phyloP scores from a whole-genome alignment of 225 moss, liverwort and hornwort species.

The Anthoceros angustus region DNA sequence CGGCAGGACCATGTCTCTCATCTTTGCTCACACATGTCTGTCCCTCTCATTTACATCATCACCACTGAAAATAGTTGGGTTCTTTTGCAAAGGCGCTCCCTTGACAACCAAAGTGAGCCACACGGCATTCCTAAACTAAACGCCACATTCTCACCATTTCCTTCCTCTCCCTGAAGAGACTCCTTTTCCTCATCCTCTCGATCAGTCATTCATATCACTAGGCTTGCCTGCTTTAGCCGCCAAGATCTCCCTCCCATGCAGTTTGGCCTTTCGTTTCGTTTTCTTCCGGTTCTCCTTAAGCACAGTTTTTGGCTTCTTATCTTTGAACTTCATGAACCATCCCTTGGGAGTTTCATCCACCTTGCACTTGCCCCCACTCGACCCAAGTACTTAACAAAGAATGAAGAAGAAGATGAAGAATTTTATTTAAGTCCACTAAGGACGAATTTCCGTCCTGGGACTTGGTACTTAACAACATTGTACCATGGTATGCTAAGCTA shows the following conservation, averaged over 20 bases:
- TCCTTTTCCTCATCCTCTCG: slow-evolving; percentile 41
- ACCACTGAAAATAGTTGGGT: slow-evolving; percentile 26
- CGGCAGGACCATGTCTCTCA: background rate
- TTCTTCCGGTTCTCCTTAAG: slow-evolving; percentile 50
- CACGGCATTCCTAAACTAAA: slow-evolving; percentile 38
- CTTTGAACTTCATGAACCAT: slow-evolving; percentile 67
- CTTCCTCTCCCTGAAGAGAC: slow-evolving; percentile 32
- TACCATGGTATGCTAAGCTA: too few relatives aligned
- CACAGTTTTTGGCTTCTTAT: slow-evolving; percentile 69
- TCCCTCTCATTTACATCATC: slow-evolving; percentile 10
- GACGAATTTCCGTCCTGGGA: too few relatives aligned
- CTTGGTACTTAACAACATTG: too few relatives aligned
- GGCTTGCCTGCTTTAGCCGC: slow-evolving; percentile 27
- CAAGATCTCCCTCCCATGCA: slow-evolving; percentile 54
- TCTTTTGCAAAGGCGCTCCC: slow-evolving; percentile 18
- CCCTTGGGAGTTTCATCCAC: slow-evolving; percentile 84
- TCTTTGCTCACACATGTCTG: background rate
- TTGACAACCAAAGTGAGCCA: slow-evolving; percentile 27
- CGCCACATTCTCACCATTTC: slow-evolving; percentile 40
- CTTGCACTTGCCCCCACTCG: slow-evolving; percentile 65
- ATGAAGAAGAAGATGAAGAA: too few relatives aligned
- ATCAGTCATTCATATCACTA: slow-evolving; percentile 24
- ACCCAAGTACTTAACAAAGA: slow-evolving; percentile 78
- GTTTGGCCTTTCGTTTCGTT: slow-evolving; percentile 56
- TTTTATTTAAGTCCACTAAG: too few relatives aligned